Percentiles rank a stretch among this genome's conserved stretches.
Conservation (phyloP, 2,329 filamentous ascomycete species). For the Fusarium tanahbumbuense region DNA sequence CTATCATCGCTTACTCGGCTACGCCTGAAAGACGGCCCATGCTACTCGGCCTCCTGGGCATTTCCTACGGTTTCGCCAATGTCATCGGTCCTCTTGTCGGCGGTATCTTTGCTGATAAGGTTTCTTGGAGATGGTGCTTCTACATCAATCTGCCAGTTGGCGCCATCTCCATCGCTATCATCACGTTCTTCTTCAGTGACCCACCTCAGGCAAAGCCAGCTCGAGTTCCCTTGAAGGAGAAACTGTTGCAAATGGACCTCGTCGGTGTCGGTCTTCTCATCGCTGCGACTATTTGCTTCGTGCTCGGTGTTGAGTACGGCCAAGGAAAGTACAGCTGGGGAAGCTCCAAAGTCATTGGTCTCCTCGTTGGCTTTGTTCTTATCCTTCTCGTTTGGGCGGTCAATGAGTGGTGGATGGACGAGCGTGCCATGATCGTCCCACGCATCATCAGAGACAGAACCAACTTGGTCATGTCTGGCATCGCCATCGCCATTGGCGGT, state of each 20-base stretch:
- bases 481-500: conserved; percentile 55
- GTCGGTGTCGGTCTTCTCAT: conserved; percentile 57
- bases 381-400: conserved; percentile 50
- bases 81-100: conserved; percentile 35
- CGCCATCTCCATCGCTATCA: conserved; percentile 46
- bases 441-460: conserved; percentile 53
- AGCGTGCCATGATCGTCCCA: conserved; percentile 55
- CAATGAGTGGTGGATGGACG: conserved; percentile 55
- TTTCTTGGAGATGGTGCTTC: conserved; percentile 38
- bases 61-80: conserved; percentile 57
- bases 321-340: conserved; percentile 53
- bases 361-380: conserved; percentile 51
- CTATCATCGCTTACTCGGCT: conserved; percentile 24
- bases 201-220: conserved; percentile 50
- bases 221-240: conserved; percentile 46
- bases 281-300: conserved; percentile 54
- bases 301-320: conserved; percentile 60
- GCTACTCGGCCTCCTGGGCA: conserved; percentile 49
- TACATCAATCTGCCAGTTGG: conserved; percentile 45
- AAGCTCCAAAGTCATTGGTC: conserved; percentile 53
- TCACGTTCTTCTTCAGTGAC: conserved; percentile 54
- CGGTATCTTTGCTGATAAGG: conserved; percentile 23
- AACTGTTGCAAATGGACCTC: conserved; percentile 60
- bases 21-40: conserved; percentile 26
- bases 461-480: conserved; percentile 50